A percentile compares a stretch with the other conserved stretches of the same genome.
These are phyloP conservation scores for Epichloe baconii DNA, from an alignment of 2,329 filamentous ascomycete species.

Conservation along the genomic window DNA sequence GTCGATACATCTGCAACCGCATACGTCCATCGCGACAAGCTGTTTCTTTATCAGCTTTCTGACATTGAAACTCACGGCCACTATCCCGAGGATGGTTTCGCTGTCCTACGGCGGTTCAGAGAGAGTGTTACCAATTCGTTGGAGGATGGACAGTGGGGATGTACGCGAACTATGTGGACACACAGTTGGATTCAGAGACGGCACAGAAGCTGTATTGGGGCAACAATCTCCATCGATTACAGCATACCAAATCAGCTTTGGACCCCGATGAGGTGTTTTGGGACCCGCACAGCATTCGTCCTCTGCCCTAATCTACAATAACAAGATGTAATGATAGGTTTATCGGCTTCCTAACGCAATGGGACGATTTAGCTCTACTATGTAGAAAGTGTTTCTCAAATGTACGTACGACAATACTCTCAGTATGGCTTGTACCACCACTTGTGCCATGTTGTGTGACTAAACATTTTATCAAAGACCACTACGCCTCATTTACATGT, in stretches of 20 bases:
- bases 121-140: constrained; percentile 21
- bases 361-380: no score
- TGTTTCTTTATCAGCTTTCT: constrained; percentile 38
- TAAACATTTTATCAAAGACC: no score
- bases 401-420: no score
- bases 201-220: constrained; percentile 38
- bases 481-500: no score
- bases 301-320: neutral
- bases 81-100: constrained; percentile 27
- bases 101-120: constrained; percentile 9
- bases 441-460: no score
- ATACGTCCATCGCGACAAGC: constrained; percentile 28
- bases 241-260: constrained; percentile 24
- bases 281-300: constrained; percentile 4
- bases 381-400: no score
- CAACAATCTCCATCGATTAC: constrained; percentile 22
- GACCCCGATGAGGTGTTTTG: constrained; percentile 28
- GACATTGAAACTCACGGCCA: constrained; percentile 25
- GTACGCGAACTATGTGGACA: constrained; percentile 42
- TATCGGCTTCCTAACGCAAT: no score
- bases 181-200: constrained; percentile 29
- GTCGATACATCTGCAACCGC: constrained; percentile 16
- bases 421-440: no score
- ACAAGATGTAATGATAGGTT: no score
- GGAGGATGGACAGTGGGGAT: constrained; percentile 27